phyloP scores from a whole-genome alignment of 345 rosid species.

The Citropsis articulata region DNA sequence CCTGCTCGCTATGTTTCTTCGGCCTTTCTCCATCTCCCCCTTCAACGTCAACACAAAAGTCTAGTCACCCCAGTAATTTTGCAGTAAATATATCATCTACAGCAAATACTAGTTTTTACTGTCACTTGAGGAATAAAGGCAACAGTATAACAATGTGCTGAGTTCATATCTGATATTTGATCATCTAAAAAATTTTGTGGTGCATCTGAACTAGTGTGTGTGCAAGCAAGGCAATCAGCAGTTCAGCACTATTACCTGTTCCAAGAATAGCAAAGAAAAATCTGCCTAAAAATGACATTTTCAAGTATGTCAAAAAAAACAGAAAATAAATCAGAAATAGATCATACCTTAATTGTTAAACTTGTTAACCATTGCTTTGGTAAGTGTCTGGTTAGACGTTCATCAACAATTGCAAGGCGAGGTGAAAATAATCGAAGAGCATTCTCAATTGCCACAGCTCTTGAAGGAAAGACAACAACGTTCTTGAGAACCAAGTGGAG shows the following conservation, averaged over 20 bases:
- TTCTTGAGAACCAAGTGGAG: no score
- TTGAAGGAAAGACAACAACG: no score
- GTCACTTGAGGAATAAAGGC: background rate
- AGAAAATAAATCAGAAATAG: background rate
- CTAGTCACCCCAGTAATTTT: background rate
- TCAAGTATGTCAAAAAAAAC: background rate
- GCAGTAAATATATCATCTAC: background rate
- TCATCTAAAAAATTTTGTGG: background rate
- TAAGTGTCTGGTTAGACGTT: conserved; percentile 33
- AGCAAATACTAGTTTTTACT: background rate
- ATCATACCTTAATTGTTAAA: conserved; percentile 70
- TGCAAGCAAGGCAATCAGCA: no score
- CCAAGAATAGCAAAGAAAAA: no score
- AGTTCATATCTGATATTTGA: background rate
- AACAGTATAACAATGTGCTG: background rate
- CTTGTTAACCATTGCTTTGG: conserved; percentile 91
- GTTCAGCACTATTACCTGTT: no score
- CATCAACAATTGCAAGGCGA: no score
- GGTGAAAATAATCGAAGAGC: no score
- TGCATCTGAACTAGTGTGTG: no score
- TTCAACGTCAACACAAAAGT: background rate
- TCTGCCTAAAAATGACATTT: background rate
- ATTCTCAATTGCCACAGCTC: no score
- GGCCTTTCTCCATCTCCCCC: background rate
- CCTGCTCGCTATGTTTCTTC: background rate